Base-by-base conservation (phyloP, 495 filamentous ascomycete genomes). In the Apodospora peruviana region DNA sequence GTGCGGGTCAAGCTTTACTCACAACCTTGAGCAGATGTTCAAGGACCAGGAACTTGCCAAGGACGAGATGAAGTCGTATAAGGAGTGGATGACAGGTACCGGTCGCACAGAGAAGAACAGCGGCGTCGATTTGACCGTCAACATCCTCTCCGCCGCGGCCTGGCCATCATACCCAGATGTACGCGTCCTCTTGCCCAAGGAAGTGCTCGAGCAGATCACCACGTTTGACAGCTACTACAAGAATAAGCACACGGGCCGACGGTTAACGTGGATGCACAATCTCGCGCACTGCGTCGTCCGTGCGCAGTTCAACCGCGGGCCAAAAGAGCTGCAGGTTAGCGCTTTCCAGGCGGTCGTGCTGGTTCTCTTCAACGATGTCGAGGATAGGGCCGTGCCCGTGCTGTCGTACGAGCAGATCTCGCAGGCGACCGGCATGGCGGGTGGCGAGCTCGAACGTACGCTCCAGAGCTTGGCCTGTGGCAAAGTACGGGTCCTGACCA, bases 11-110 rank as follows among this genome's bases (percentile, higher is more conserved):
- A 83, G 77, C 53, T 97, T 97, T 61, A 97, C 94, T 1, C 88
- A 95, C 56, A 97, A 99, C 58, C 76, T 99, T 2, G 93, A 99
- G 65, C 86, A 89, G 27, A 99, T 99, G 93, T 97, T 99, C 73
- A 96, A 95, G 60, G 93, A 99, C 58, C 87, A 96, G 65, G 91
- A 95, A 52, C 75, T 96, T 44, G 86, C 85, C 11, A 80, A 82
- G 27, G 91, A 95, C 49, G 89, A 94, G 58, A 90, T 95, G 76
- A 48, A 65, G 4, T 82, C 85, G 0, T 96, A 90, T 70, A 90
- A 77, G 51, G 56, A 60, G 17, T 74, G 65, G 67, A 32, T 65
- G 41, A 52, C 66, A 43, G 65, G 62, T 34, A 70, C 60, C 11
- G 67, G 81, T 50, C 69, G 74, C 20, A 63, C 74, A 16, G 63